Conservation (phyloP, 176 grass and related monocot genomes). For the Aechmea fasciata region DNA sequence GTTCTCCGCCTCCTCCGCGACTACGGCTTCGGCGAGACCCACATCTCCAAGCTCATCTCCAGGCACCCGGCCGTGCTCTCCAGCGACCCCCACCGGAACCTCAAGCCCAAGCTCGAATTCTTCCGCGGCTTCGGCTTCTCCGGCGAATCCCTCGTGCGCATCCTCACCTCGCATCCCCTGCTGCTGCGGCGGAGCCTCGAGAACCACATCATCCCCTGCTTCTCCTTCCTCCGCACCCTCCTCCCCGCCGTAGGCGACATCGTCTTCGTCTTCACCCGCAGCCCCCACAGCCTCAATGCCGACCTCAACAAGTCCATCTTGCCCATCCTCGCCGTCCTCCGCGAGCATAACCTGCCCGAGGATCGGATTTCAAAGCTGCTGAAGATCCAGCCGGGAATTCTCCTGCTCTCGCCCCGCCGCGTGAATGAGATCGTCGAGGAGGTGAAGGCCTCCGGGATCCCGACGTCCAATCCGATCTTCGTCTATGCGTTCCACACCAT, state of each 20-base stretch:
- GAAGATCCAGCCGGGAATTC: constrained; percentile 16
- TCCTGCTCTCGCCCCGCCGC: constrained; percentile 8
- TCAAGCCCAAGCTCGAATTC: constrained; percentile 43
- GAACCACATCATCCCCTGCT: constrained; percentile 20
- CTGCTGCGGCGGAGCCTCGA: constrained; percentile 27
- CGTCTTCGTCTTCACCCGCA: constrained; percentile 5
- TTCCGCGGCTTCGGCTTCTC: constrained; percentile 27
- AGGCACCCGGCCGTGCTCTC: constrained; percentile 9
- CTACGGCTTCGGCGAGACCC: constrained; percentile 31
- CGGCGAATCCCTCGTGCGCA: constrained; percentile 7
- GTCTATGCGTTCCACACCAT: background rate
- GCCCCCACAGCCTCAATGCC: constrained; percentile 13
- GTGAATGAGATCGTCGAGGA: constrained; percentile 12
- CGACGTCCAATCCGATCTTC: constrained; percentile 9
- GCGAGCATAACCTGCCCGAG: constrained; percentile 10
- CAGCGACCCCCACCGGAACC: constrained; percentile 9
- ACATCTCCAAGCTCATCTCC: constrained; percentile 12
- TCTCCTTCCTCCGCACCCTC: constrained; percentile 23
- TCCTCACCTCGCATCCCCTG: constrained; percentile 13
- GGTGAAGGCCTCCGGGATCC: constrained; percentile 16
- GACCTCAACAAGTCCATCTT: constrained; percentile 1
- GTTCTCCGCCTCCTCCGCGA: constrained; percentile 21
- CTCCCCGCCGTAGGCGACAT: constrained; percentile 20
- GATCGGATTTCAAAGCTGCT: constrained; percentile 14
- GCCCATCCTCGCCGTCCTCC: constrained; percentile 2